These are phyloP conservation scores for Raphanus hybrid DNA, from an alignment of 441 rosid genomes.

Conservation along the genomic window DNA sequence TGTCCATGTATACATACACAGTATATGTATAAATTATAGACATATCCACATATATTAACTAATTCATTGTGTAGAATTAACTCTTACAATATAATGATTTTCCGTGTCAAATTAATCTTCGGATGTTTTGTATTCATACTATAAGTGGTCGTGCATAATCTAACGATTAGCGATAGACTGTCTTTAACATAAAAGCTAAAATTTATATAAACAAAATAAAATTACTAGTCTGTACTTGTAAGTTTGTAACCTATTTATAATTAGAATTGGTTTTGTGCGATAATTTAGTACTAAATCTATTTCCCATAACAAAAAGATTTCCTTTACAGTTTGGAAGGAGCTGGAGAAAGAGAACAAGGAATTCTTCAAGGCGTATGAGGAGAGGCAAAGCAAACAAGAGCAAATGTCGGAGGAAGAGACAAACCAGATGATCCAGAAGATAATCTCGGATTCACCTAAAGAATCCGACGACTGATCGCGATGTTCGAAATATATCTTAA, in stretches of 20 bases:
- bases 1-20: neutral
- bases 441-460: slow-evolving; percentile 66
- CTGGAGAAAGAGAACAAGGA: slow-evolving; percentile 16
- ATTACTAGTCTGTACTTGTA: neutral
- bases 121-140: neutral
- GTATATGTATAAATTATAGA: neutral
- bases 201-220: neutral
- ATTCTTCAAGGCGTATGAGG: slow-evolving; percentile 11
- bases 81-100: neutral
- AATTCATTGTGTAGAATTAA: neutral
- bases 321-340: slow-evolving; percentile 6
- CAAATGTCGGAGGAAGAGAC: slow-evolving; percentile 89
- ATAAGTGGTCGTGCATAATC: slow-evolving; percentile 5
- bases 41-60: neutral
- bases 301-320: neutral
- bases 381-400: slow-evolving; percentile 64
- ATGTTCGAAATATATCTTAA: slow-evolving; percentile 33
- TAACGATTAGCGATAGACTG: neutral
- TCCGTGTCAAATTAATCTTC: neutral
- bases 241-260: neutral
- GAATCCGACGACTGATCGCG: slow-evolving; percentile 26
- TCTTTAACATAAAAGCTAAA: neutral
- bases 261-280: neutral
- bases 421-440: slow-evolving; percentile 70
- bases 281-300: neutral